A percentile compares a stretch with the other conserved stretches of the same genome.
Conservation (phyloP, 2,329 filamentous ascomycete genomes). For the Ambrosiella xylebori region DNA sequence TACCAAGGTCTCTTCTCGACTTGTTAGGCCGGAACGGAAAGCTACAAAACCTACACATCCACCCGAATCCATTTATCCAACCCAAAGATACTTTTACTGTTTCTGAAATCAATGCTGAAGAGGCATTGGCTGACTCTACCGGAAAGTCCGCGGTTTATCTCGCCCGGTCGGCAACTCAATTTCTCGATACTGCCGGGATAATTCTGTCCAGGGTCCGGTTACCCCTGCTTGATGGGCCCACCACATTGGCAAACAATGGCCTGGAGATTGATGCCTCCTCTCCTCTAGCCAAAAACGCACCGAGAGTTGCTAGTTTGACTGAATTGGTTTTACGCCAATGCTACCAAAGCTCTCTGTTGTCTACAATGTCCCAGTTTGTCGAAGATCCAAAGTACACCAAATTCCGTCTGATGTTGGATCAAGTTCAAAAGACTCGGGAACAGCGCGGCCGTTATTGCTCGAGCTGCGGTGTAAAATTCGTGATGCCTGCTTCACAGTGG, state of each 20-base stretch:
- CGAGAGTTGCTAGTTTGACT: constrained; percentile 29
- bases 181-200: constrained; percentile 5
- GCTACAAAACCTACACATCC: constrained; percentile 35
- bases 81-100: constrained; percentile 18
- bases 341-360: constrained; percentile 25
- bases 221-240: constrained; percentile 1
- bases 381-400: constrained; percentile 24
- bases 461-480: constrained; percentile 29
- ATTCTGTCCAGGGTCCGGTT: constrained; percentile 1
- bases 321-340: constrained; percentile 33
- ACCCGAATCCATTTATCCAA: constrained; percentile 46
- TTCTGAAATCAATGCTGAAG: constrained; percentile 3
- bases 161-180: constrained; percentile 10
- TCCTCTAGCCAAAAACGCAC: constrained; percentile 13
- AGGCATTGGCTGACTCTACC: constrained; percentile 7
- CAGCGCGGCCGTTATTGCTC: constrained; percentile 32
- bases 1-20: constrained; percentile 46
- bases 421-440: constrained; percentile 20
- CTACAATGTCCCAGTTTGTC: constrained; percentile 27
- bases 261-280: constrained; percentile 8
- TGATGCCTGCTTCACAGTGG: constrained; percentile 40
- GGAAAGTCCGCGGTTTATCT: constrained; percentile 12
- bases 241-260: constrained; percentile 4
- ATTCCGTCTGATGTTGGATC: constrained; percentile 17
- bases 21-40: constrained; percentile 30